Evolutionary conservation across 805 yeast genomes (phyloP).

Genomic region (Teunomyces barrocoloradensis): DNA sequence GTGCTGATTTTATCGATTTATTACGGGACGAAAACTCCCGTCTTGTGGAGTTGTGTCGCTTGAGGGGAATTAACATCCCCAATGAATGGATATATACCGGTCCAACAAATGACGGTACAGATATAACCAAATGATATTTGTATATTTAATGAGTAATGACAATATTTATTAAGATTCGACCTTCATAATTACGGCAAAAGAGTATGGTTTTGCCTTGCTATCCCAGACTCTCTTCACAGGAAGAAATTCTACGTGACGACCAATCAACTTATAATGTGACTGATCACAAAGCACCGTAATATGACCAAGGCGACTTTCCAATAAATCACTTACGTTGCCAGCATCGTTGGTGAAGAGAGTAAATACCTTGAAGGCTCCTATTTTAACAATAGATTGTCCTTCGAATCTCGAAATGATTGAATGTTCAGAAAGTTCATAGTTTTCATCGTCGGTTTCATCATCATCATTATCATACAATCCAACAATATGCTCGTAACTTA

Average conservation of each 20-base stretch:
- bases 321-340: neutral
- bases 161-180: neutral
- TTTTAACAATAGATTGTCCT: neutral
- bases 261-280: neutral
- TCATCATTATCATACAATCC: constrained; percentile 42
- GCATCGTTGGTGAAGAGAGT: constrained; percentile 5
- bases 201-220: neutral
- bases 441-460: constrained; percentile 10
- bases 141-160: constrained; percentile 3
- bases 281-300: neutral
- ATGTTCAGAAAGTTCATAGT: neutral
- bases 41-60: constrained; percentile 41
- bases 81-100: constrained; percentile 31
- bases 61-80: constrained; percentile 42
- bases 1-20: constrained; percentile 52
- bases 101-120: constrained; percentile 19
- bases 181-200: constrained; percentile 1
- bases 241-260: neutral
- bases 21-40: constrained; percentile 49
- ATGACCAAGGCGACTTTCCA: neutral
- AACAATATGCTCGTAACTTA: constrained; percentile 40
- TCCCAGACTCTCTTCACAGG: constrained; percentile 4
- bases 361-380: constrained; percentile 1
- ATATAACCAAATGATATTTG: constrained; percentile 11
- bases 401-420: constrained; percentile 1